Evolutionary conservation across 768 basidiomycete species (phyloP).

Genomic region (Kwoniella pini): DNA sequence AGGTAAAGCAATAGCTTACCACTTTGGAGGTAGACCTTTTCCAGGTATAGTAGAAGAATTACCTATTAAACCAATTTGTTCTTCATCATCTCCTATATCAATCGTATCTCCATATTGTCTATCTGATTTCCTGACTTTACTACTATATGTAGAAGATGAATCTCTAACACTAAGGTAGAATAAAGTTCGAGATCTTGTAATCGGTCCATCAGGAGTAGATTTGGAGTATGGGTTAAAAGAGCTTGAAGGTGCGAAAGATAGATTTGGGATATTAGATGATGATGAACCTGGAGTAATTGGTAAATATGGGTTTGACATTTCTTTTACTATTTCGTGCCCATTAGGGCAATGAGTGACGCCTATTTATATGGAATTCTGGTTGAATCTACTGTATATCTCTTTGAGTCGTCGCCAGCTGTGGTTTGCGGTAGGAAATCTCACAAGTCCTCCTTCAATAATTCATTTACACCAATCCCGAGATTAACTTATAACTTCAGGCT

Average conservation of each 20-base stretch:
- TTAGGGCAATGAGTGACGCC: background rate
- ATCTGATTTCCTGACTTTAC: conserved; percentile 15
- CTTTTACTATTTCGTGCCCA: background rate
- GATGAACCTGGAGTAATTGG: conserved; percentile 20
- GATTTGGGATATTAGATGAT: background rate
- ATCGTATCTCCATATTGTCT: conserved; percentile 41
- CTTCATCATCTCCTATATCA: conserved; percentile 59
- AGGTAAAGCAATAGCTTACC: too few relatives aligned
- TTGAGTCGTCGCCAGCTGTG: too few relatives aligned
- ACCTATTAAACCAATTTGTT: conserved; percentile 63
- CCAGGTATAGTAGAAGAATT: conserved; percentile 58
- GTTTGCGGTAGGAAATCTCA: too few relatives aligned
- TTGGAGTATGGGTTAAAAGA: conserved; percentile 5
- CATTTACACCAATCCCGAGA: background rate
- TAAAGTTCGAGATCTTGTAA: conserved; percentile 80
- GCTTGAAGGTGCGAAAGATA: background rate
- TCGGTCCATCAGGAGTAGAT: conserved; percentile 9
- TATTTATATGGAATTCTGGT: too few relatives aligned
- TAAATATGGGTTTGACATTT: conserved; percentile 27
- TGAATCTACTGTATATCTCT: too few relatives aligned
- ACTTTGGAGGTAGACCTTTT: conserved; percentile 73
- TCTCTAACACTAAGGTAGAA: conserved; percentile 93
- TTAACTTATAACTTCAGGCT: background rate
- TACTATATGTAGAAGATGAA: conserved; percentile 32
- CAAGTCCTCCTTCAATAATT: too few relatives aligned